Evolutionary conservation across 176 grass and related monocot species (phyloP).

Genomic region (Paspalum notatum): DNA sequence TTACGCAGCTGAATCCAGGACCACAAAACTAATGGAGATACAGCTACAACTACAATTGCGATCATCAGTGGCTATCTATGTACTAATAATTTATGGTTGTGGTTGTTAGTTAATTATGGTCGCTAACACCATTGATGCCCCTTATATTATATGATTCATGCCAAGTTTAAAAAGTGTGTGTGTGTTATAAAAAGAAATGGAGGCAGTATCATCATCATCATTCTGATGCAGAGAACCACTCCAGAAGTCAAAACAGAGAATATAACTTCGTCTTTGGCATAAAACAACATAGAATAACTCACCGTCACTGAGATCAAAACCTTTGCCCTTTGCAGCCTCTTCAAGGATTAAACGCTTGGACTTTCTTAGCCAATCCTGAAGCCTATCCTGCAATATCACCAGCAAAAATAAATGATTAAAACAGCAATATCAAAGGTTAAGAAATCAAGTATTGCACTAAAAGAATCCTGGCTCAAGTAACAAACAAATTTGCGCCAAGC

Average conservation of each 20-base stretch:
- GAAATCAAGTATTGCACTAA: slow-evolving; percentile 22
- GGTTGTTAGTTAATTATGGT: background rate
- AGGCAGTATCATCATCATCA: background rate
- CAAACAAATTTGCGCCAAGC: background rate
- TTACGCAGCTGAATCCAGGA: background rate
- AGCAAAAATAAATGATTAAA: slow-evolving; percentile 11
- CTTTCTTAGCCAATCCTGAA: slow-evolving; percentile 81
- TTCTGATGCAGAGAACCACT: slow-evolving; percentile 6
- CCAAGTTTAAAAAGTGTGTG: background rate
- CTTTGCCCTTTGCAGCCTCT: slow-evolving; percentile 79
- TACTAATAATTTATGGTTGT: background rate
- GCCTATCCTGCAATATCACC: slow-evolving; percentile 67
- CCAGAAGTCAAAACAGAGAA: background rate
- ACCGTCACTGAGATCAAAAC: slow-evolving; percentile 60
- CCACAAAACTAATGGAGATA: slow-evolving; percentile 24
- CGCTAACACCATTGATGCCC: background rate
- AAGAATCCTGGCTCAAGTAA: background rate
- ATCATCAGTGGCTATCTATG: background rate
- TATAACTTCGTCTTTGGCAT: background rate
- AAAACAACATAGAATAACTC: slow-evolving; percentile 44
- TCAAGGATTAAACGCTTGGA: slow-evolving; percentile 71
- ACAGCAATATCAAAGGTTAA: slow-evolving; percentile 6
- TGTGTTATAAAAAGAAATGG: background rate
- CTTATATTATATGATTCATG: background rate
- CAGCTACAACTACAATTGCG: slow-evolving; percentile 24